Percentiles rank a stretch among this genome's conserved stretches.
phyloP scores from a whole-genome alignment of 371 early-diverging fungal species.

The Dichotomocladium elegans region DNA sequence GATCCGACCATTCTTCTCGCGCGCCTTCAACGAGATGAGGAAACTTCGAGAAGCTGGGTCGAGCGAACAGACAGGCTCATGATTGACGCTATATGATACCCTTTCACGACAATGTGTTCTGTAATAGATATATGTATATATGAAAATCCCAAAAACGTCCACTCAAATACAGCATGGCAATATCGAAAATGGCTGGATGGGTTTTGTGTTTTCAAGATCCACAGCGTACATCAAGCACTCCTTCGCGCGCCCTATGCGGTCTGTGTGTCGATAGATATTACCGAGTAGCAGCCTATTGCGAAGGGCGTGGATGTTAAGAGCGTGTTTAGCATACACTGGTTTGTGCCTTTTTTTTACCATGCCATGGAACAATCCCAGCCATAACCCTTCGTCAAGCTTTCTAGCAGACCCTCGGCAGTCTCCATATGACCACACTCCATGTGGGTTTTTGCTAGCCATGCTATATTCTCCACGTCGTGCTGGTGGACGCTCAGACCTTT shows the following conservation, averaged over 20 bases:
- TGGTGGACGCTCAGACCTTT: slow-evolving; percentile 52
- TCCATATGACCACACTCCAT: slow-evolving; percentile 37
- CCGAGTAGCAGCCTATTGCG: slow-evolving; percentile 58
- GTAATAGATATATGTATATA: neutral
- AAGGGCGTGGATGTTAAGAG: slow-evolving; percentile 17
- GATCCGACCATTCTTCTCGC: slow-evolving; percentile 80
- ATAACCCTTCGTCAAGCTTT: slow-evolving; percentile 45
- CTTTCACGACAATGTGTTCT: neutral
- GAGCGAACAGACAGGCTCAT: no score
- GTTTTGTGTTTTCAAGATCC: slow-evolving; percentile 63
- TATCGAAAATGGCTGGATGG: slow-evolving; percentile 57
- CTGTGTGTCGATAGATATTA: slow-evolving; percentile 49
- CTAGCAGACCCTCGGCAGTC: slow-evolving; percentile 56
- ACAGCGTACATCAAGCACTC: slow-evolving; percentile 69
- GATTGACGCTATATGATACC: no score
- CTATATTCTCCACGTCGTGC: slow-evolving; percentile 35
- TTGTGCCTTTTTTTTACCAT: no score
- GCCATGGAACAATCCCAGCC: slow-evolving; percentile 68
- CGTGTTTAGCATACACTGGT: slow-evolving; percentile 13
- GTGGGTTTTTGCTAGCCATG: slow-evolving; percentile 46
- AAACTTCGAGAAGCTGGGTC: slow-evolving; percentile 28
- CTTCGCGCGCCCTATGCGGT: slow-evolving; percentile 54
- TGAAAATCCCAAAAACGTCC: no score
- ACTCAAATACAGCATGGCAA: slow-evolving; percentile 37
- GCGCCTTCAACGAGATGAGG: slow-evolving; percentile 69